Percentiles rank a stretch among this genome's conserved stretches.
phyloP scores from a whole-genome alignment of 495 filamentous ascomycete genomes.

The Amorphotheca resinae region DNA sequence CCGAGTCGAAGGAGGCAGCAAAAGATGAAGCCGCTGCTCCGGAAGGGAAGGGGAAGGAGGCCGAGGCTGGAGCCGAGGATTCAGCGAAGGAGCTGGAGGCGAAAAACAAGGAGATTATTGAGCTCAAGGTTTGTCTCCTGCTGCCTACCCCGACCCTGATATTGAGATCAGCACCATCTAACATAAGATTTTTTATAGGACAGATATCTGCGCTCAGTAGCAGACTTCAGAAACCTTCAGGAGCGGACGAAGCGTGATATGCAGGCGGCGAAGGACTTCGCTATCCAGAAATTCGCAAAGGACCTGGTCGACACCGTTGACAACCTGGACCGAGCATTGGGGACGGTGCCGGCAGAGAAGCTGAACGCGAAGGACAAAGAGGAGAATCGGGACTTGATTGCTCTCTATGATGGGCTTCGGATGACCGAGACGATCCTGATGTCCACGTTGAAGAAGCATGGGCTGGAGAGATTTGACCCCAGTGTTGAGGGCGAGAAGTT shows the following conservation, averaged over 20 bases:
- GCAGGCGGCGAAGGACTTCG: constrained; percentile 75
- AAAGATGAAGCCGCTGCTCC: constrained; percentile 7
- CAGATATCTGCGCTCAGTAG: constrained; percentile 81
- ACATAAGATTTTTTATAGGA: constrained; percentile 55
- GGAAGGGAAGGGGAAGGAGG: constrained; percentile 22
- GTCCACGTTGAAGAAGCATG: constrained; percentile 83
- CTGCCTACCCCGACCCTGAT: constrained; percentile 2
- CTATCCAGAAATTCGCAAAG: constrained; percentile 86
- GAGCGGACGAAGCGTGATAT: constrained; percentile 87
- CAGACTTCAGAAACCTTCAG: constrained; percentile 95
- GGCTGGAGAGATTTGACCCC: constrained; percentile 80
- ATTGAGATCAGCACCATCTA: constrained; percentile 11
- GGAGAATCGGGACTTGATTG: constrained; percentile 55
- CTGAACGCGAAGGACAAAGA: constrained; percentile 42
- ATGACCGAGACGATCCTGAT: constrained; percentile 91
- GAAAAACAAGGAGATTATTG: constrained; percentile 70
- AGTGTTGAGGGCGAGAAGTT: constrained; percentile 54
- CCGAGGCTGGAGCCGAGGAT: constrained; percentile 14
- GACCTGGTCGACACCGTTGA: constrained; percentile 91
- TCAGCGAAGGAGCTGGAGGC: constrained; percentile 57
- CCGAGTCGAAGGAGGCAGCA: constrained; percentile 23
- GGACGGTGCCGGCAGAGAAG: constrained; percentile 62
- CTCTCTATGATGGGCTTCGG: constrained; percentile 75
- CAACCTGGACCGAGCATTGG: constrained; percentile 87
- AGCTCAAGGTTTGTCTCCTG: constrained; percentile 59